These are phyloP conservation scores for Verticillium zaregamsianum DNA, from an alignment of 2,329 filamentous ascomycete species.

Conservation along the genomic window DNA sequence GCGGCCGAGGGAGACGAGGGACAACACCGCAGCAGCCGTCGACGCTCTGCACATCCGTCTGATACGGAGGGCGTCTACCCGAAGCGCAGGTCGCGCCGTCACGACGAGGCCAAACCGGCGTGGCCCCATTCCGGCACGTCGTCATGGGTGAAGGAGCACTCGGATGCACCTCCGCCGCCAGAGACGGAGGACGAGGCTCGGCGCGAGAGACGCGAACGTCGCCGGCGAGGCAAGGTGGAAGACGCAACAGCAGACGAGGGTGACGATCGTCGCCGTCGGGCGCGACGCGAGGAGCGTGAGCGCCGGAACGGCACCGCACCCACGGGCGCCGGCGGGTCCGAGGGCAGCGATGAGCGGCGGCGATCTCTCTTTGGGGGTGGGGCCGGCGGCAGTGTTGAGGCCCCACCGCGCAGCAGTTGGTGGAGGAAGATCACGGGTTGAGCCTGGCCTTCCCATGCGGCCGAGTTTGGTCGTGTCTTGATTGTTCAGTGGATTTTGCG, in stretches of 20 bases:
- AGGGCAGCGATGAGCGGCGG: conserved; percentile 40
- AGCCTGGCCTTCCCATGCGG: conserved; percentile 2
- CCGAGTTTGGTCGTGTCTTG: conserved; percentile 2
- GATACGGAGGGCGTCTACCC: conserved; percentile 42
- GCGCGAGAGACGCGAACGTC: conserved; percentile 42
- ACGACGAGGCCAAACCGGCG: conserved; percentile 27
- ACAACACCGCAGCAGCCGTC: conserved; percentile 32
- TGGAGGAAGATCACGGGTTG: conserved; percentile 52
- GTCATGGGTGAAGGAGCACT: conserved; percentile 63
- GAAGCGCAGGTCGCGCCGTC: conserved; percentile 24
- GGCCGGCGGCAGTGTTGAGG: conserved; percentile 28
- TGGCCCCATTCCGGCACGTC: conserved; percentile 63
- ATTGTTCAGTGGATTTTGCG: conserved; percentile 4
- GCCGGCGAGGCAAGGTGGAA: conserved; percentile 38
- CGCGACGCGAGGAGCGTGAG: conserved; percentile 39
- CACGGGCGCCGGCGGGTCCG: conserved; percentile 24
- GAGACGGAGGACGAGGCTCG: conserved; percentile 46
- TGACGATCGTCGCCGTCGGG: conserved; percentile 39
- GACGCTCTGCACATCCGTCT: conserved; percentile 33
- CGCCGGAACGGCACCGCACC: conserved; percentile 21
- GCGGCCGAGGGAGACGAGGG: conserved; percentile 33
- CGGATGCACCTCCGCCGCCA: conserved; percentile 56
- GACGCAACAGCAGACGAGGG: conserved; percentile 32
- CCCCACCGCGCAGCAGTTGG: conserved; percentile 51
- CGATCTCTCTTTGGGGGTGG: conserved; percentile 30